Base-by-base conservation (phyloP, 768 basidiomycete species). In the Leccinum sublutescens region DNA sequence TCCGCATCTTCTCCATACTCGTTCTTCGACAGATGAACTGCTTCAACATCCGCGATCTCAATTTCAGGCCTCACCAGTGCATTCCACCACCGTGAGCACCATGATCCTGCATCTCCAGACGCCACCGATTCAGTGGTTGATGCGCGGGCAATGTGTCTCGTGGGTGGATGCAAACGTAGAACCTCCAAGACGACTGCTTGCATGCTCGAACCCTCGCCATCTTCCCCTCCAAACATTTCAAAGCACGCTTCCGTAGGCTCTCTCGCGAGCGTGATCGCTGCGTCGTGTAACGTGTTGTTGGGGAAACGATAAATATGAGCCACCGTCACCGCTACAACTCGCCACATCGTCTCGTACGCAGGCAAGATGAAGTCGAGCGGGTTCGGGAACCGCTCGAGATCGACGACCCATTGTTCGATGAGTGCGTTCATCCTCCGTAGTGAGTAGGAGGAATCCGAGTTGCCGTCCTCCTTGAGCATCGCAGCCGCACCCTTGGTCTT, bases 341-440 rank as follows among this genome's bases (percentile, higher is more conserved):
- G 77, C 86, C 86, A 87, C 58, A 85, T 72, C 0, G 85, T 86
- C 62, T 87, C 86, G 71, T 80, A 88, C 0, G 84, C 72, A 0
- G 86, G 86, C 10, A 87, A 77, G 49, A 87, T 77, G 43, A 81
- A 79, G 51, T 87, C 76, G 0, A 87, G 62, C 0, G 85, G 84
- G 2, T 65, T 65, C 8, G 63, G 59, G n/a, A 64, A 60, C 7
- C 38, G 59, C 0, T 75, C 72, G 2, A 17, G 57, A 1, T 66
- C 61, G 33, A 74, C 71, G 25, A 86, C 60, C 61, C 86, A 79
- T 2, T 29, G 43, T 19, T 66, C 52, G 6, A 72, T 52, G 5
- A 64, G 68, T 0, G 68, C 68, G 3, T 80, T 71, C 45, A 75
- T 71, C 1, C 45, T 4, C 34, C 71, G 74, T 3, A 86, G 71